These are phyloP conservation scores for Aspergillus hancockii DNA, from an alignment of 495 filamentous ascomycete genomes.

Conservation along the genomic window DNA sequence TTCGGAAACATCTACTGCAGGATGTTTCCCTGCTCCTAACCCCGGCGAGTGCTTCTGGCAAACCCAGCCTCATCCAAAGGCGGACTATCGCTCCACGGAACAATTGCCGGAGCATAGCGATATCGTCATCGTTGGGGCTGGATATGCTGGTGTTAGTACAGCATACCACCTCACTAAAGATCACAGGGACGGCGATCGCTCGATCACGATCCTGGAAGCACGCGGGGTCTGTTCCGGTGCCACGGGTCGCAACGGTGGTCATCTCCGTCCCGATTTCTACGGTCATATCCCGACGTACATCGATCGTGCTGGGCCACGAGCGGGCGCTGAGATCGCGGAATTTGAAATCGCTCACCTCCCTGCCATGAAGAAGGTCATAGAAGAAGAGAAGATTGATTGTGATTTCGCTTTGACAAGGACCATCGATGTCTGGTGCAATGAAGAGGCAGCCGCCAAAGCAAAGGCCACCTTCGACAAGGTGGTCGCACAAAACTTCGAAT, in stretches of 20 bases:
- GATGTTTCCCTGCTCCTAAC: conserved; percentile 46
- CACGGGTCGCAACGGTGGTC: conserved; percentile 42
- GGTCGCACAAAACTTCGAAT: conserved; percentile 22
- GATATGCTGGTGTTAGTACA: conserved; percentile 64
- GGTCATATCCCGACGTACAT: conserved; percentile 34
- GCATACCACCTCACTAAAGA: conserved; percentile 59
- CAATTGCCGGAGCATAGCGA: conserved; percentile 53
- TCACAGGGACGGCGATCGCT: conserved; percentile 10
- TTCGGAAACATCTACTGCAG: neutral
- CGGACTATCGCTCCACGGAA: conserved; percentile 48
- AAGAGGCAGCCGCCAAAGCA: conserved; percentile 29
- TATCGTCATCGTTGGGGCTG: conserved; percentile 69
- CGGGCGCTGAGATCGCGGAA: conserved; percentile 28
- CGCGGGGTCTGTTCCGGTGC: conserved; percentile 41
- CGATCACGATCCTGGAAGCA: conserved; percentile 39
- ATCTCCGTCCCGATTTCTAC: conserved; percentile 35
- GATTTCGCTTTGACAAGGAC: conserved; percentile 40
- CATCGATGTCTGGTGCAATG: conserved; percentile 39
- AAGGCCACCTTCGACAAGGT: conserved; percentile 32
- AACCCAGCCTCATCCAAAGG: conserved; percentile 47
- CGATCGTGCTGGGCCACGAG: conserved; percentile 15
- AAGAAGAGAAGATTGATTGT: conserved; percentile 40
- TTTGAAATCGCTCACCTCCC: conserved; percentile 33
- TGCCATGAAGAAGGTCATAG: conserved; percentile 33
- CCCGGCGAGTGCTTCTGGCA: conserved; percentile 72